phyloP scores from a whole-genome alignment of 1,284 basidiomycete genomes.

The Bondarzewia mesenterica region DNA sequence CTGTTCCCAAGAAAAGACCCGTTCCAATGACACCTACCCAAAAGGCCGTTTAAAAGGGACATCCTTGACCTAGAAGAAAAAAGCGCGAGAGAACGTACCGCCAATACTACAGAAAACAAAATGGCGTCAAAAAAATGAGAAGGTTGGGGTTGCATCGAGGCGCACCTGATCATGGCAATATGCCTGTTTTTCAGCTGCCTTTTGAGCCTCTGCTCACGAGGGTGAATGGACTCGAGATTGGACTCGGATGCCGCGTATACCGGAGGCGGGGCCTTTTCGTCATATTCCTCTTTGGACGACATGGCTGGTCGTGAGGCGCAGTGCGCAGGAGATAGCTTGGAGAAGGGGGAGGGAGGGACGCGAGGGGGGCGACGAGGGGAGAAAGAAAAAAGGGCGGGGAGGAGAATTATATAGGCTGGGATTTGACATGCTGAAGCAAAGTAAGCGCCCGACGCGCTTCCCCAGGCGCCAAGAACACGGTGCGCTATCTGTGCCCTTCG shows the following conservation, averaged over 20 bases:
- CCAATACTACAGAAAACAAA: constrained; percentile 23
- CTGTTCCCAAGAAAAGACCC: constrained; percentile 42
- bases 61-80: not conserved
- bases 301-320: constrained; percentile 5
- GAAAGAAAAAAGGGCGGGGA: not conserved
- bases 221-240: constrained; percentile 6
- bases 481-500: no score
- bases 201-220: constrained; percentile 16
- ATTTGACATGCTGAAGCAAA: not conserved
- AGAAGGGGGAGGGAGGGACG: constrained; percentile 1
- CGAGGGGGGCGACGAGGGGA: not conserved
- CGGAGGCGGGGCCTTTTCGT: constrained; percentile 10
- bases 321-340: not conserved
- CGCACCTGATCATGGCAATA: constrained; percentile 30
- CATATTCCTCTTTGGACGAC: constrained; percentile 6
- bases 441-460: not conserved
- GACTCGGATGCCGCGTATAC: constrained; percentile 6
- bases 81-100: constrained; percentile 13
- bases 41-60: not conserved
- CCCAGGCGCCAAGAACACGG: no score
- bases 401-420: not conserved
- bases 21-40: constrained; percentile 64
- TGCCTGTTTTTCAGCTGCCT: constrained; percentile 31
- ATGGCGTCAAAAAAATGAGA: not conserved
- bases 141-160: not conserved